Conservation (phyloP, 1,284 basidiomycete species). For the Malassezia restricta region DNA sequence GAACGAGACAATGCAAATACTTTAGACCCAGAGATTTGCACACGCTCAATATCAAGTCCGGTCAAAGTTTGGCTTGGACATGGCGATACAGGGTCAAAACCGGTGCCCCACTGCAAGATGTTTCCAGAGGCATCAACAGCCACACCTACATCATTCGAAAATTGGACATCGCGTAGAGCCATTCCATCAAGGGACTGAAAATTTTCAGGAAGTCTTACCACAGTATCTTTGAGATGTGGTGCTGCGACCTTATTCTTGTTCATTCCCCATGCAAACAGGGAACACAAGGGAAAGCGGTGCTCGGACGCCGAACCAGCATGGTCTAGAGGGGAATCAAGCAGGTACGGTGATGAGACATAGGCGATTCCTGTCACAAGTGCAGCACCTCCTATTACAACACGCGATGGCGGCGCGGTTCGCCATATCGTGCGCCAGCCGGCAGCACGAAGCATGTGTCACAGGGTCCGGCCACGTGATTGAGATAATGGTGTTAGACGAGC, state of each 20-base stretch:
- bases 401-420: no score
- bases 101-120: constrained; percentile 42
- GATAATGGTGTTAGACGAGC: no score
- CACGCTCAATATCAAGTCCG: constrained; percentile 38
- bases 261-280: constrained; percentile 9
- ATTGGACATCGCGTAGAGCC: constrained; percentile 34
- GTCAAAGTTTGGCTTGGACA: constrained; percentile 32
- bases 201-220: background rate
- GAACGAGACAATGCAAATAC: constrained; percentile 33
- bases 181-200: constrained; percentile 41
- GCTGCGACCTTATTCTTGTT: background rate
- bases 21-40: constrained; percentile 35
- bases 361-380: no score
- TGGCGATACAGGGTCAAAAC: constrained; percentile 27
- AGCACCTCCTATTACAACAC: no score
- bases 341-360: background rate
- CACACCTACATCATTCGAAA: constrained; percentile 37
- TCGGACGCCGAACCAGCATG: background rate
- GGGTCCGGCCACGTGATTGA: no score
- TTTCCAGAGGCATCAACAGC: constrained; percentile 57
- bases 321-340: background rate
- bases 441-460: no score
- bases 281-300: constrained; percentile 5
- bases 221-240: background rate
- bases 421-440: no score